A percentile compares a stretch with the other conserved stretches of the same genome.
Conservation (phyloP, 805 yeast genomes). For the Candida coquimbonensis region DNA sequence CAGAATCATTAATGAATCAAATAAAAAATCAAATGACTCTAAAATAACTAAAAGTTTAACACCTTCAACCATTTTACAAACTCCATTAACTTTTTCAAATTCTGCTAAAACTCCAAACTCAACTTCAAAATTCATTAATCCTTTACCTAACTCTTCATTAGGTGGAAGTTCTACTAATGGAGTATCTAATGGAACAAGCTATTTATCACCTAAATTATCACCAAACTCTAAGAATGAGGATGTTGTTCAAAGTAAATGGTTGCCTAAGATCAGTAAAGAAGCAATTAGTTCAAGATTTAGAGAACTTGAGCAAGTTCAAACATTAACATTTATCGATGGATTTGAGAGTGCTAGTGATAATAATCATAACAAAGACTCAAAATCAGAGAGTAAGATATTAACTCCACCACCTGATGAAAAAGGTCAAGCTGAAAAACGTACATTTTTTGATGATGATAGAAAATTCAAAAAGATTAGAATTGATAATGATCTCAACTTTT, state of each 20-base stretch:
- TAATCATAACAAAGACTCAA: not conserved
- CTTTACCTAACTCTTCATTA: too few species aligned
- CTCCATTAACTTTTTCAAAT: constrained; percentile 23
- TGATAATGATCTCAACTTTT: constrained; percentile 13
- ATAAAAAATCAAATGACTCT: constrained; percentile 13
- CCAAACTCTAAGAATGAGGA: constrained; percentile 12
- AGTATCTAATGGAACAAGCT: constrained; percentile 4
- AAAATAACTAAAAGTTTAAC: constrained; percentile 21
- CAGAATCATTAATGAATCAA: constrained; percentile 15
- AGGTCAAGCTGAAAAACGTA: not conserved
- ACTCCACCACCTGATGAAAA: constrained; percentile 18
- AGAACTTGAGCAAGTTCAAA: constrained; percentile 16
- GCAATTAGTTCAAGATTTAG: constrained; percentile 18
- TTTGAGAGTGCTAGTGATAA: not conserved
- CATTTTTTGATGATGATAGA: constrained; percentile 1
- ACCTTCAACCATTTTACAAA: constrained; percentile 24
- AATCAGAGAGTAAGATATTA: not conserved
- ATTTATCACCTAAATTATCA: constrained; percentile 22
- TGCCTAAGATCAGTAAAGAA: constrained; percentile 16
- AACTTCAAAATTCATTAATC: constrained; percentile 7
- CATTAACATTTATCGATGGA: constrained; percentile 11
- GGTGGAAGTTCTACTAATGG: constrained; percentile 1
- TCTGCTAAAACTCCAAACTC: constrained; percentile 22
- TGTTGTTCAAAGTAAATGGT: constrained; percentile 14
- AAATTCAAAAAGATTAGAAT: constrained; percentile 15